Evolutionary conservation across 257 asterid genomes (phyloP), one percentile per base, ranked within the genome.

Genomic region (Rubia yunnanensis): DNA sequence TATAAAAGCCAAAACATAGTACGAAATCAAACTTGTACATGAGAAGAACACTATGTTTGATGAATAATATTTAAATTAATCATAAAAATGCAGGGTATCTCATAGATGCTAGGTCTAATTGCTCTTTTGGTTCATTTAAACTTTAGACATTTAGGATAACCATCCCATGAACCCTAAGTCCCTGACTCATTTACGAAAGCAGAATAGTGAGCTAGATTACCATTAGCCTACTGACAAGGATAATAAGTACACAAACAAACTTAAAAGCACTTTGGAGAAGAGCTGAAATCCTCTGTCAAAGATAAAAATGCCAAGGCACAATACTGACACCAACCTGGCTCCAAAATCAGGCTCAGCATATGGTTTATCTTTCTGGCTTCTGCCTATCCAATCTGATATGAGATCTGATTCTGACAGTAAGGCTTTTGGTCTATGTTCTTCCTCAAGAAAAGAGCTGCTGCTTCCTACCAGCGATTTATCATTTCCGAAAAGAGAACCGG

Each of bases 321-420:
- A 13, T 67, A 39, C 44, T 50, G 63, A 68, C 67, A 86, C 85
- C 50, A 78, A 94, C 99, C 99, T 94, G 53, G 87, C 96, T 77
- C 86, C 98, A 76, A 90, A 94, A 74, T 94, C 99, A 61, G 92
- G 84, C 70, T 90, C 98, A 59, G 78, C 87, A 68, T 78, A 88
- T 58, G 57, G 63, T 61, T 23, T 70, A 38, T 60, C 79, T 49
- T 74, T 79, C 80, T 77, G 82, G 77, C 68, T 83, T 79, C 77
- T 81, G 68, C 84, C 86, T 65, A 75, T 88, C 97, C 97, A 94
- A 75, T 94, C 96, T 60, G 95, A 79, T 79, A 94, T 94, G 75
- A 94, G 88, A 84, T 81, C 83, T 1, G 96, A 88, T 74, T 88
- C 96, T n/a, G 95, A 85, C 39, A 94, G 79, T 67, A 90, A 80